Percentiles rank a stretch among this genome's conserved stretches.
These are phyloP conservation scores for Mrakia frigida DNA, from an alignment of 768 basidiomycete species.

Conservation along the genomic window DNA sequence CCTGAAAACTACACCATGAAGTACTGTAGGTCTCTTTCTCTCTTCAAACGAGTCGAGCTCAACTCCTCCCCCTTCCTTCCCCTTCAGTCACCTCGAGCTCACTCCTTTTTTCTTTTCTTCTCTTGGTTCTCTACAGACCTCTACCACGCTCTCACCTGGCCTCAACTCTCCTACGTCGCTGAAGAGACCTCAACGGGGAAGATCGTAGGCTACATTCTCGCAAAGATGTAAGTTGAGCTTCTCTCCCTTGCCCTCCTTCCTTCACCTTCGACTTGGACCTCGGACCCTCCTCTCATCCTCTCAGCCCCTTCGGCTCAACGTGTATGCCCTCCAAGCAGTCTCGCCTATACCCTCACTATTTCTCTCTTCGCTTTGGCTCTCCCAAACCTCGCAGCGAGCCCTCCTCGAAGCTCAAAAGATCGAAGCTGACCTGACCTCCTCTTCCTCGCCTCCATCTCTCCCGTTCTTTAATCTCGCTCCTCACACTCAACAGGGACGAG, in stretches of 20 bases:
- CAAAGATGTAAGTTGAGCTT: conserved; percentile 67
- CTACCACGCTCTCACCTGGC: conserved; percentile 87
- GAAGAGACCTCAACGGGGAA: conserved; percentile 74
- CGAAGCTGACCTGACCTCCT: not conserved
- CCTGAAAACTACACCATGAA: conserved; percentile 79
- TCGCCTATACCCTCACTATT: no score
- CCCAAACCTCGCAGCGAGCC: no score
- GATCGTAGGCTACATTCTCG: conserved; percentile 92
- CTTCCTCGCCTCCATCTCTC: not conserved
- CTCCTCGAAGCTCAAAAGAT: not conserved
- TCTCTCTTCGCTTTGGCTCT: no score
- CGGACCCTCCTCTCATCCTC: no score
- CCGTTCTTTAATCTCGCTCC: no score
- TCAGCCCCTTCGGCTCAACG: not conserved
- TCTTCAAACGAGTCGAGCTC: not conserved
- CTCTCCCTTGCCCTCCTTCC: not conserved
- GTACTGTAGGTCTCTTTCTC: conserved; percentile 50
- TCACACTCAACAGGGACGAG: conserved; percentile 47
- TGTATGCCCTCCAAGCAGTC: no score
- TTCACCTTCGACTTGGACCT: not conserved
- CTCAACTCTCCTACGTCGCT: conserved; percentile 85
- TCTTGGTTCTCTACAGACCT: conserved; percentile 57
- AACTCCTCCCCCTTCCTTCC: not conserved
- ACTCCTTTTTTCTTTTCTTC: not conserved
- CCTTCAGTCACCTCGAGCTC: not conserved